phyloP scores from a whole-genome alignment of 306 rosid genomes.

The Dryas drummondii region DNA sequence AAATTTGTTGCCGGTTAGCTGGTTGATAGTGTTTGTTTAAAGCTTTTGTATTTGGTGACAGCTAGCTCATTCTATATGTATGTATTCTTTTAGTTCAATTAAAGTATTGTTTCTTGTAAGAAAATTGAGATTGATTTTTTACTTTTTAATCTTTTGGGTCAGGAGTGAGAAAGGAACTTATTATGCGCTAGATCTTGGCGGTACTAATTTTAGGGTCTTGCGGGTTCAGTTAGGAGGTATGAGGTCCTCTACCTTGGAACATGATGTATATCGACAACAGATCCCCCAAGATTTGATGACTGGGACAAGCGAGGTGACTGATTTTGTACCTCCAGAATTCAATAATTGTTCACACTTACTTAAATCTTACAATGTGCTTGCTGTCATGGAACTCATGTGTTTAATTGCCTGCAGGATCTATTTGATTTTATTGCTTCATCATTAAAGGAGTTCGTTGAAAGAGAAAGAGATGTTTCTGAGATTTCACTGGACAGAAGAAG shows the following conservation, averaged over 20 bases:
- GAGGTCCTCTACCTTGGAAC: conserved; percentile 44
- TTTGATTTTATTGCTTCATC: conserved; percentile 82
- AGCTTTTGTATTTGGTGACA: background rate
- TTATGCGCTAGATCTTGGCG: conserved; percentile 90
- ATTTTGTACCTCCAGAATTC: conserved; percentile 13
- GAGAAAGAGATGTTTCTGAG: conserved; percentile 54
- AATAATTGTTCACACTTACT: background rate
- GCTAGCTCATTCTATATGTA: background rate
- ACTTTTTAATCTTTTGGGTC: conserved; percentile 20
- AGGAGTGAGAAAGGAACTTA: conserved; percentile 82
- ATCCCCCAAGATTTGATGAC: conserved; percentile 73
- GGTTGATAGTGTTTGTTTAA: background rate
- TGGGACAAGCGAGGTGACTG: conserved; percentile 70
- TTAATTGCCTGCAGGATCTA: conserved; percentile 60
- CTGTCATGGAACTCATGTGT: conserved; percentile 16
- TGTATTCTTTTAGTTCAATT: background rate
- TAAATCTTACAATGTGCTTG: background rate
- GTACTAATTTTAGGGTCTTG: conserved; percentile 84
- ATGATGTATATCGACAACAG: conserved; percentile 63
- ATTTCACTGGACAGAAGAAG: conserved; percentile 41
- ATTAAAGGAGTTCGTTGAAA: conserved; percentile 60
- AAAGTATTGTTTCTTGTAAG: background rate
- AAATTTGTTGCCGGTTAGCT: background rate
- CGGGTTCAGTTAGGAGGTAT: conserved; percentile 71
- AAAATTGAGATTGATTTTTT: conserved; percentile 14